Percentiles rank a stretch among this genome's conserved stretches.
Evolutionary conservation across 352 stramenopile genomes (phyloP).

Genomic region (Globisporangium cylindrosporum): DNA sequence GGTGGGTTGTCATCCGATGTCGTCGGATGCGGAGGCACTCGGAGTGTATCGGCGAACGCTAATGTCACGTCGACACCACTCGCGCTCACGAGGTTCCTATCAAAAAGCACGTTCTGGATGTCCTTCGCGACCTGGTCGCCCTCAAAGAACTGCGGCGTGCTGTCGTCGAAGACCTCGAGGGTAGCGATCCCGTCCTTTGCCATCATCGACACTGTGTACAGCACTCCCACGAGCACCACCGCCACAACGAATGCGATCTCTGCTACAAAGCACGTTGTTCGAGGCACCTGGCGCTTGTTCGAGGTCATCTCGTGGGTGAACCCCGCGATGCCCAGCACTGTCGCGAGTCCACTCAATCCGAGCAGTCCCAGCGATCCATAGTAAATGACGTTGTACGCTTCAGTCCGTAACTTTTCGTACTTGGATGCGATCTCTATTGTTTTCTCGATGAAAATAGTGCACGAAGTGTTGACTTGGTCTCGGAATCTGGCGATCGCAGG

Average conservation of each 20-base stretch:
- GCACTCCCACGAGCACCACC: slow-evolving; percentile 39
- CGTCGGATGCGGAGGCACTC: slow-evolving; percentile 56
- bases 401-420: slow-evolving; percentile 27
- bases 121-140: slow-evolving; percentile 20
- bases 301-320: slow-evolving; percentile 34
- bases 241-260: slow-evolving; percentile 44
- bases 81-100: slow-evolving; percentile 40
- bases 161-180: slow-evolving; percentile 35
- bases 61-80: slow-evolving; percentile 32
- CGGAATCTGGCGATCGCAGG: slow-evolving; percentile 31
- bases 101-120: slow-evolving; percentile 36
- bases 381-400: slow-evolving; percentile 28
- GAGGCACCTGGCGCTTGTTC: slow-evolving; percentile 34
- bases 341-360: slow-evolving; percentile 26
- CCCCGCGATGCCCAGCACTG: slow-evolving; percentile 28
- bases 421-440: slow-evolving; percentile 14
- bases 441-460: slow-evolving; percentile 13
- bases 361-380: slow-evolving; percentile 32
- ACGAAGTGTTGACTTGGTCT: slow-evolving; percentile 30
- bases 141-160: slow-evolving; percentile 31
- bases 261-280: slow-evolving; percentile 40
- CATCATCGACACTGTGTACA: slow-evolving; percentile 51
- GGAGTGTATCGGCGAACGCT: slow-evolving; percentile 60
- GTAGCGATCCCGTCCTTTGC: slow-evolving; percentile 44
- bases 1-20: slow-evolving; percentile 31